Evolutionary conservation across 2,329 filamentous ascomycete species (phyloP).

Genomic region (Beauveria asiatica): DNA sequence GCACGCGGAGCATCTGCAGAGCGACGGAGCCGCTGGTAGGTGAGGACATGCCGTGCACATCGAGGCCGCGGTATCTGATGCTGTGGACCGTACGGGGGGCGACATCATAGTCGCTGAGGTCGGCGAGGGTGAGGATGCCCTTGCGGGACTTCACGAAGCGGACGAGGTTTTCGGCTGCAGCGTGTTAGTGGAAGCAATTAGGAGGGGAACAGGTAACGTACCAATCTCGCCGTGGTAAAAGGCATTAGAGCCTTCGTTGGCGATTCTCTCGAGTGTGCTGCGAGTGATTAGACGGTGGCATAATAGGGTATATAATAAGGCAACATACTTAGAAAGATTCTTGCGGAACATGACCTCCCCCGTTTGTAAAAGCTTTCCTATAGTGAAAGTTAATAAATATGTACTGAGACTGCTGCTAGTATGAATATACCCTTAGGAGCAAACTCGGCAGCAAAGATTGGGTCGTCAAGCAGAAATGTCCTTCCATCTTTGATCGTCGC

Average conservation of each 20-base stretch:
- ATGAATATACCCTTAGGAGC: conserved; percentile 56
- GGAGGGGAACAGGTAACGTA: conserved; percentile 11
- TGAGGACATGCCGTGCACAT: conserved; percentile 59
- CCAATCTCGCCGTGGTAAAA: conserved; percentile 67
- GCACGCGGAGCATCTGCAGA: conserved; percentile 68
- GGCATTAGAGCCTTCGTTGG: conserved; percentile 58
- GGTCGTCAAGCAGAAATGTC: conserved; percentile 66
- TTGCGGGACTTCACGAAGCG: conserved; percentile 56
- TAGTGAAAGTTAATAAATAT: background rate
- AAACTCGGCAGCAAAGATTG: conserved; percentile 80
- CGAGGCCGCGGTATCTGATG: conserved; percentile 61
- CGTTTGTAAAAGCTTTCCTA: conserved; percentile 55
- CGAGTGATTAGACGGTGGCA: conserved; percentile 1
- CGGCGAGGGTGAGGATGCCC: conserved; percentile 78
- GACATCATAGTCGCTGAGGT: conserved; percentile 66
- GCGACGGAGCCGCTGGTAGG: conserved; percentile 73
- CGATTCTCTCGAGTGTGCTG: conserved; percentile 66
- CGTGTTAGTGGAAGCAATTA: conserved; percentile 11
- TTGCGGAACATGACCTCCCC: conserved; percentile 74
- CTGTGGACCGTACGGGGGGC: conserved; percentile 54
- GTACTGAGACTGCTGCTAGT: background rate
- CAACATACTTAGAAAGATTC: conserved; percentile 55
- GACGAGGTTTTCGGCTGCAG: conserved; percentile 62
- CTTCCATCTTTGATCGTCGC: conserved; percentile 19
- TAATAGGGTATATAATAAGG: background rate